A percentile compares a stretch with the other conserved stretches of the same genome.
phyloP scores from a whole-genome alignment of 164 flowering plant species.

The Amborella trichopoda region DNA sequence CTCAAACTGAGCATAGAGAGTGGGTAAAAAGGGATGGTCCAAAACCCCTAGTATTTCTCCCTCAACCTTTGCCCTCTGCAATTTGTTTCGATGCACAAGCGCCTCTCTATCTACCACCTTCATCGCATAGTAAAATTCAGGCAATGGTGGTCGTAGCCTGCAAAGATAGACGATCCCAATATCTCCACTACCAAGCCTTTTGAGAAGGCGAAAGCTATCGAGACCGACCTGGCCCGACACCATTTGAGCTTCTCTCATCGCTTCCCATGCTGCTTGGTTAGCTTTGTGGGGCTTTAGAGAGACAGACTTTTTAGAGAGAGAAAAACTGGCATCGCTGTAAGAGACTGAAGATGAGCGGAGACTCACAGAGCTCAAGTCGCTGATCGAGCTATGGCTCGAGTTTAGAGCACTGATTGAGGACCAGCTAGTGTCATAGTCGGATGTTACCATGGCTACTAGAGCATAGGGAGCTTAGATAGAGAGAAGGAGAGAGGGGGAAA shows the following conservation, averaged over 20 bases:
- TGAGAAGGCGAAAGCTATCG: constrained; percentile 55
- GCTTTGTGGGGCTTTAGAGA: constrained; percentile 92
- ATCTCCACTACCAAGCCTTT: constrained; percentile 69
- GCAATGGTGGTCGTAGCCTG: constrained; percentile 37
- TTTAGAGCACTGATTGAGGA: constrained; percentile 49
- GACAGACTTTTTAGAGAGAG: background rate
- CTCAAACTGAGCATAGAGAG: constrained; percentile 66
- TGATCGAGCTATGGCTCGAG: constrained; percentile 51
- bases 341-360: constrained; percentile 43
- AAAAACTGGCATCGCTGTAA: constrained; percentile 16
- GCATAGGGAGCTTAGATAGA: background rate
- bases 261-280: constrained; percentile 71
- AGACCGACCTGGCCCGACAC: constrained; percentile 38
- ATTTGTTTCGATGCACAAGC: constrained; percentile 50
- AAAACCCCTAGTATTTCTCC: constrained; percentile 63
- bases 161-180: constrained; percentile 75
- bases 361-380: constrained; percentile 52
- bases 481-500: background rate
- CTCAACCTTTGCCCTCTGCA: constrained; percentile 78
- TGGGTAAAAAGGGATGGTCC: constrained; percentile 85
- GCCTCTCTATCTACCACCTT: constrained; percentile 86
- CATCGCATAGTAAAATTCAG: constrained; percentile 50
- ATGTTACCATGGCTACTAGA: constrained; percentile 16
- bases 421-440: constrained; percentile 57
- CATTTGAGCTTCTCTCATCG: constrained; percentile 25